These are phyloP conservation scores for Sporisorium iseilematis-ciliati DNA, from an alignment of 1,284 basidiomycete genomes.

Conservation along the genomic window DNA sequence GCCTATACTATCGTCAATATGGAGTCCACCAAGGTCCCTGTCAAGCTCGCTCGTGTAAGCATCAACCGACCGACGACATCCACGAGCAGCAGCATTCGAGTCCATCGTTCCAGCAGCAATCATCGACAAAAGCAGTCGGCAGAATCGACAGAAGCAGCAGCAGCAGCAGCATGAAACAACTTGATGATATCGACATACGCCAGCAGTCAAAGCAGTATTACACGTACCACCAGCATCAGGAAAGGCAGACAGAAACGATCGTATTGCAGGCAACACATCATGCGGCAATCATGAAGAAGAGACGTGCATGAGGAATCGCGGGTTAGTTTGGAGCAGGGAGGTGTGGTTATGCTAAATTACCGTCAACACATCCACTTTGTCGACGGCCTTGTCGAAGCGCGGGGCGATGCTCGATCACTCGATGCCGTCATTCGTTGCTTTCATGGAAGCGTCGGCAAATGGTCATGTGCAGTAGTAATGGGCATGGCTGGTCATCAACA, in stretches of 20 bases:
- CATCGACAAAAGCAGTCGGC: background rate
- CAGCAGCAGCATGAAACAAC: background rate
- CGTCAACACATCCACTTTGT: too few species aligned
- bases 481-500: background rate
- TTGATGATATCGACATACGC: background rate
- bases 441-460: background rate
- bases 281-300: background rate
- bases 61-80: conserved; percentile 22
- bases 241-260: background rate
- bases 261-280: background rate
- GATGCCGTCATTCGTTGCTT: background rate
- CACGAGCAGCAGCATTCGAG: conserved; percentile 4
- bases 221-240: background rate
- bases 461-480: background rate
- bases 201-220: background rate
- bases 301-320: background rate
- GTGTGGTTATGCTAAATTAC: too few species aligned
- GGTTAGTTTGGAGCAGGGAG: too few species aligned
- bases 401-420: background rate
- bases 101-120: background rate
- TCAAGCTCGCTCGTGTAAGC: conserved; percentile 60
- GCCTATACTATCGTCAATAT: conserved; percentile 52
- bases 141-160: conserved; percentile 7
- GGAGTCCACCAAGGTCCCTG: conserved; percentile 58
- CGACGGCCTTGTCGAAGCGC: too few species aligned